phyloP scores from a whole-genome alignment of 2,329 filamentous ascomycete genomes.

The Nothophoma quercina region DNA sequence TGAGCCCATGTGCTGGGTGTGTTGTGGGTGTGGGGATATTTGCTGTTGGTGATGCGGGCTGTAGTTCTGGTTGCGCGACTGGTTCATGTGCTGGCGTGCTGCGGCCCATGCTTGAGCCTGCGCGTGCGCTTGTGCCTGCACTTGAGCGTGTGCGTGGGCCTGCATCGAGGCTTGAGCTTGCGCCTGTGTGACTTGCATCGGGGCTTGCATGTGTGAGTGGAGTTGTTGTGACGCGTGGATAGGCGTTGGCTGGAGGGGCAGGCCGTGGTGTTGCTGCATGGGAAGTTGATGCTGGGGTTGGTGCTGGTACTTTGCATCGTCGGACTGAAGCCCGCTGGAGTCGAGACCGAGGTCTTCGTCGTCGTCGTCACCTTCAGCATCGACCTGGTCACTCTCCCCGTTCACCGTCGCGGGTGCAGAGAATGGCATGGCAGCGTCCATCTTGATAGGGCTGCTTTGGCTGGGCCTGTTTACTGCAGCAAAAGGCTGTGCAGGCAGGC shows the following conservation, averaged over 20 bases:
- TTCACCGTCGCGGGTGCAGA: conserved; percentile 45
- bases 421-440: conserved; percentile 34
- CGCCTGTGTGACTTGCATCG: conserved; percentile 39
- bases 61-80: conserved; percentile 43
- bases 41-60: conserved; percentile 41
- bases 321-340: neutral
- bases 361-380: conserved; percentile 44
- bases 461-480: conserved; percentile 23
- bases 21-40: conserved; percentile 33
- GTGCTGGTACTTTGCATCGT: conserved; percentile 26
- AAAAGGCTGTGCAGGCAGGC: conserved; percentile 36
- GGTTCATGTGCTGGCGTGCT: conserved; percentile 49
- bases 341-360: conserved; percentile 10
- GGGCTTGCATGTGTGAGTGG: conserved; percentile 35
- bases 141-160: conserved; percentile 35
- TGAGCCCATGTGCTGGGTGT: conserved; percentile 39
- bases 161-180: conserved; percentile 38
- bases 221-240: conserved; percentile 38
- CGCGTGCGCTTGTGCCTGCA: conserved; percentile 37
- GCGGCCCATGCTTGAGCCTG: conserved; percentile 43
- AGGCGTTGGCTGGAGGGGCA: conserved; percentile 42
- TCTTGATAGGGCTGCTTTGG: conserved; percentile 31
- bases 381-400: conserved; percentile 48
- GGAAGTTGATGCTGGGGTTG: conserved; percentile 17
- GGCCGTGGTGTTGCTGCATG: conserved; percentile 23